Evolutionary conservation across 257 asterid species (phyloP), one percentile per base, ranked within the genome.

Genomic region (Solanum acaule): DNA sequence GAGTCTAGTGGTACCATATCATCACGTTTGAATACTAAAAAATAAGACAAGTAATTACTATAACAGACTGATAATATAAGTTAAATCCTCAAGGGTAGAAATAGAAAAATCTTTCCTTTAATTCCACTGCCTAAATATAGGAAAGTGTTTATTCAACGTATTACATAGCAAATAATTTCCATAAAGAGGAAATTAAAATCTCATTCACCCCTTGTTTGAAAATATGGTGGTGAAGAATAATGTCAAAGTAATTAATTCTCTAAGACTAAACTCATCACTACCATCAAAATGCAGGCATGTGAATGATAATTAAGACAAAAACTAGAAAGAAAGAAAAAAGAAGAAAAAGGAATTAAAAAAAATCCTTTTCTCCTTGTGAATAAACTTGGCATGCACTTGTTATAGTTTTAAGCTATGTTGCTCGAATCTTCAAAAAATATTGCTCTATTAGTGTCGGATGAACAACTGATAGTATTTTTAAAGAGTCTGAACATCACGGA

Each of bases 171-270:
- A 42, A 38, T 27, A 38, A 37, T 34, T 11, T 40, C 22, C 22
- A 38, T 10, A 12, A 23, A 76, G 6, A 71, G 31, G 38, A 77
- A n/a, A 78, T 25, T 13, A 25, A 42, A 75, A 76, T 1, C 85
- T 81, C 68, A 44, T 46, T 81, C 85, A 27, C 25, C 20, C 38
- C 35, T 25, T 25, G 2, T 29, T 16, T 29, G 85, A 27, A 44
- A 81, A 46, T 15, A 44, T 46, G 68, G 40, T 81, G 68, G 85
- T 78, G 85, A 81, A 81, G 68, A 78, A 20, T 42, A 44, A 18
- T 46, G 5, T 27, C 68, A 10, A 79, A 44, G 85, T 79, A 73
- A 35, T 5, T 73, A 71, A 31, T 22, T 27, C n/a, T 79, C 65
- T 15, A 27, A 46, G 85, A 42, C 85, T 8, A 27, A 79, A 79